Evolutionary conservation across 352 stramenopile species (phyloP), one percentile per base, ranked within the genome.

Genomic region (Globisporangium splendens): DNA sequence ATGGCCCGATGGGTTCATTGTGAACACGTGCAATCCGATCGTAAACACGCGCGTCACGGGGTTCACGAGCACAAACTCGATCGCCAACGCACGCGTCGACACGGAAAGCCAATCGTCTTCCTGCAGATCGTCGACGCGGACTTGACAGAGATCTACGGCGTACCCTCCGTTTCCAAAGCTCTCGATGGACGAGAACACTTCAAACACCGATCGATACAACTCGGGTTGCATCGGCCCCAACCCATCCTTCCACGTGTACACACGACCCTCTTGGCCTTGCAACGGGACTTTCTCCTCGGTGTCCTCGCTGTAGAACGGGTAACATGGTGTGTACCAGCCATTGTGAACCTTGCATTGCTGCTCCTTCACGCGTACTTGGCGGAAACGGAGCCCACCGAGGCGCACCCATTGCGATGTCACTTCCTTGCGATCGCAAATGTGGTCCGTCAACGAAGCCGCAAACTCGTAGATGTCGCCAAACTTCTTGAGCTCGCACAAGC

Each of bases 11-110:
- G 86, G 80, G 53, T 78, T 77, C 44, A 93, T 79, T 46, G 72
- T 86, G 62, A 95, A 89, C 5, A 93, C 83, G 59, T 95, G 86
- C 67, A 81, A 86, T 38, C 83, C 85, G 56, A 94, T 79, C 13
- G 88, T 95, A 53, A 96, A 92, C 3, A 96, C 80, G n/a, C 84
- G 78, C n/a, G 88, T 95, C 38, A 93, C 70, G 0, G 88, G 88
- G 51, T 96, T 96, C 49, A 95, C 68, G 35, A 96, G 68, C 54
- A 85, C 89, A 49, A 96, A 96, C 57, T 93, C 82, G 56, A 96
- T 74, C 39, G 86, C 81, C 11, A 88, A 77, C 24, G 87, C 83
- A n/a, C 88, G 85, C 22, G 88, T 95, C 8, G 86, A 66, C 21
- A 90, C 70, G 0, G 85, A 87, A 20, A 96, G 70, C 70, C 81